phyloP scores from a whole-genome alignment of 2,329 filamentous ascomycete genomes.

The Tolypocladium sp. region DNA sequence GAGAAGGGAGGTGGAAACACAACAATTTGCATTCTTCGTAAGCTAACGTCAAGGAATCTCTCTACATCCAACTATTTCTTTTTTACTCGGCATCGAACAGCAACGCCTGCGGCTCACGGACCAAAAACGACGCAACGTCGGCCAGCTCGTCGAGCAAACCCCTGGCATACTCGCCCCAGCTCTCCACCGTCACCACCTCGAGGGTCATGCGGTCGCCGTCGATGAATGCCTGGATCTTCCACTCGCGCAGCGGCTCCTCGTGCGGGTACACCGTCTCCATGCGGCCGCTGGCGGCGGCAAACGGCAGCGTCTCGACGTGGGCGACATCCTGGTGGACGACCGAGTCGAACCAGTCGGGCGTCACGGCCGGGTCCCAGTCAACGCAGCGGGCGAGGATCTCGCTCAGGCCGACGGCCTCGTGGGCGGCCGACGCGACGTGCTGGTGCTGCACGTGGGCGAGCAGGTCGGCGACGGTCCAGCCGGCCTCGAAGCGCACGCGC shows the following conservation, averaged over 20 bases:
- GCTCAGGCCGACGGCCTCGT: constrained; percentile 43
- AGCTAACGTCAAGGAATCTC: neutral
- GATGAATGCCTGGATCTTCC: constrained; percentile 54
- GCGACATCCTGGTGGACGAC: constrained; percentile 52
- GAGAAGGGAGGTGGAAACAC: neutral
- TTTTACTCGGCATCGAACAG: constrained; percentile 7
- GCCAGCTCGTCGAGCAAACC: constrained; percentile 42
- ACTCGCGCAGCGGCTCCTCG: constrained; percentile 44
- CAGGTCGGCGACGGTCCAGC: constrained; percentile 43
- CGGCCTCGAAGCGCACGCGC: constrained; percentile 42
- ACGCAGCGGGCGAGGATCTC: constrained; percentile 42
- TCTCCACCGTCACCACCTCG: constrained; percentile 51
- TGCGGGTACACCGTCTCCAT: constrained; percentile 53
- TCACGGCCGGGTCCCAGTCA: constrained; percentile 24
- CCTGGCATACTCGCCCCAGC: constrained; percentile 41
- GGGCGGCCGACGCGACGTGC: constrained; percentile 44
- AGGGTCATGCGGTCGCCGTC: constrained; percentile 41
- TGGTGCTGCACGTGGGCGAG: constrained; percentile 46
- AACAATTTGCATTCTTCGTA: neutral
- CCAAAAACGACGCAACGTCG: constrained; percentile 11
- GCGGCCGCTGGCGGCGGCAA: constrained; percentile 26
- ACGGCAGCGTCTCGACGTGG: constrained; percentile 46
- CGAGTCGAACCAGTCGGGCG: constrained; percentile 39
- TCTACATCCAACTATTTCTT: neutral
- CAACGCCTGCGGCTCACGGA: constrained; percentile 4